Base-by-base conservation (phyloP, 148 eudicot genomes). In the Nepenthes gracilis region DNA sequence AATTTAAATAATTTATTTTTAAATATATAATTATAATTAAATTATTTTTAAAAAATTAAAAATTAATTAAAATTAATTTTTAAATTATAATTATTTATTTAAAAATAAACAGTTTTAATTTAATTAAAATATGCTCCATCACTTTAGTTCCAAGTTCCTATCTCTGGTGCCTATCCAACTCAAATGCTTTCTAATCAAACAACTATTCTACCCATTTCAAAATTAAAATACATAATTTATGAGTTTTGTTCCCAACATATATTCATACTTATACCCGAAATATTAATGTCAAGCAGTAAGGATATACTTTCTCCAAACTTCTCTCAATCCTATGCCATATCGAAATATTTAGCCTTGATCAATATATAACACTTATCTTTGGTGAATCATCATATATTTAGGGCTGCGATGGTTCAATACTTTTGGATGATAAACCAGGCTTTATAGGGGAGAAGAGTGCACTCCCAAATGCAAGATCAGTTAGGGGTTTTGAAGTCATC, bases 401-500 rank as follows among this genome's bases (percentile, higher is more conserved):
- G 84, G 84, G 84, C 10, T 80, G 84, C 8, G 81, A 80, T 33
- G 81, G 65, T 6, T 76, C 81, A 2, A 43, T 77, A 7, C 69
- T 80, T n/a, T 36, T 80, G 54, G 84, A 80, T 33, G 81, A 80
- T 33, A 74, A 71, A 1, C 8, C 81, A 13, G 65, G 58, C 1
- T 70, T 83, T 53, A 68, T 66, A 0, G 77, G 88, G 2, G 85
- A 83, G 67, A 78, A 80, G 70, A 69, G 37, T n/a, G 88, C 88
- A 9, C 11, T 57, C 14, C 73, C 88, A 1, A 83, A 83, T 58
- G 47, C 51, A 56, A 71, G 67, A 50, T 83, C 88, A 1, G 68
- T 57, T n/a, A 74, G 83, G 64, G 88, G 88, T 5, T 83, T 77
- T 58, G 85, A 77, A 51, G 88, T 83, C 23, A 80, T 83, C 14